Evolutionary conservation across 805 yeast species (phyloP).

Genomic region (Maudiozyma barnettii): DNA sequence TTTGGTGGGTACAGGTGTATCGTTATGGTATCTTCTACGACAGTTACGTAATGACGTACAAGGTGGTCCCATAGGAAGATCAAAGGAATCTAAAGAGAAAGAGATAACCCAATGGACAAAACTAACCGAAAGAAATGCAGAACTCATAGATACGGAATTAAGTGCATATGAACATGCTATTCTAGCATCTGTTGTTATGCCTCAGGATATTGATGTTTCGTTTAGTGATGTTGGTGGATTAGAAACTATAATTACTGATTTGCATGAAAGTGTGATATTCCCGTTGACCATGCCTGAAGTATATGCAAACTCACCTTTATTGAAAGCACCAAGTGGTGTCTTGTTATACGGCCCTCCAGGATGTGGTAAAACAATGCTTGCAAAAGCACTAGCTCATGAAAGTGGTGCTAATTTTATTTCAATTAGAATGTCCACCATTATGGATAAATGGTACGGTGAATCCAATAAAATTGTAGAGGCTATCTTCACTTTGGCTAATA

Average conservation of each 20-base stretch:
- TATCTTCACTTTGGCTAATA: constrained; percentile 77
- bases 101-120: constrained; percentile 49
- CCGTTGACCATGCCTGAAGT: constrained; percentile 75
- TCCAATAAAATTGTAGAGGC: constrained; percentile 91
- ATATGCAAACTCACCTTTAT: constrained; percentile 59
- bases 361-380: constrained; percentile 95
- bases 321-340: constrained; percentile 93
- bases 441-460: constrained; percentile 98
- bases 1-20: constrained; percentile 54
- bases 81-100: constrained; percentile 52
- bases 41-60: constrained; percentile 36
- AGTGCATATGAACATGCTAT: constrained; percentile 72
- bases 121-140: constrained; percentile 52
- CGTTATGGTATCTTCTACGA: constrained; percentile 54
- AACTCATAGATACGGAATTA: constrained; percentile 36
- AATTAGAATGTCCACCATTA: constrained; percentile 82
- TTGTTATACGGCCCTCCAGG: constrained; percentile 93
- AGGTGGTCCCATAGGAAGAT: constrained; percentile 35
- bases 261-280: constrained; percentile 78
- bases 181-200: constrained; percentile 68
- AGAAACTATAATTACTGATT: constrained; percentile 69
- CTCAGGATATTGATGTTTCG: constrained; percentile 67
- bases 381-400: constrained; percentile 88
- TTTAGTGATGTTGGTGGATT: constrained; percentile 87
- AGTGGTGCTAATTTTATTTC: constrained; percentile 87